Base-by-base conservation (phyloP, 441 rosid genomes). In the Bruguiera hainesii region DNA sequence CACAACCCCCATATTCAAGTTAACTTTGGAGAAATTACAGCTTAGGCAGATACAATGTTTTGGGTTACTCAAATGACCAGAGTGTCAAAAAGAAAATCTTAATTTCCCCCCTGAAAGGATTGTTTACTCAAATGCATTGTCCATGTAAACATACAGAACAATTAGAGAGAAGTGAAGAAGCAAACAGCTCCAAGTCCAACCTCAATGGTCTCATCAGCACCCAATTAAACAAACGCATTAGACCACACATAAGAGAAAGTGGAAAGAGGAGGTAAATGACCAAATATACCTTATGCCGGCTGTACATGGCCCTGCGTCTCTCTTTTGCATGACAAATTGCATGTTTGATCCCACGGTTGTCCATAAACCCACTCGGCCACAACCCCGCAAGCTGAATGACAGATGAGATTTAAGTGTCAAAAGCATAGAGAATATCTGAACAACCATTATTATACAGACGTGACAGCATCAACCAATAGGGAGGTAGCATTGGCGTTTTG, bases 341-440 rank as follows among this genome's bases (percentile, higher is more conserved):
- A 67, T 82, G 91, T 76, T 92, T 95, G 71, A 92, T 92, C 75
- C 91, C 93, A 82, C 82, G 87, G 77, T 89, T 86, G 83, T 95
- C 96, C 96, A 95, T 95, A 65, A 81, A 77, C 66, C 92, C 90
- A 65, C 74, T 83, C 73, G 99, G 99, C 99, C 99, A 94, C 75
- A 94, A 75, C 63, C 73, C 83, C 65, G 95, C 95, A 61, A 95
- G 91, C 99, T 92, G 89, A 75, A 80, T 52, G 73, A 72, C 29
- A 66, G 39, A 77, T 53, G 60, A 60, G 66, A 73, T 50, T 68
- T 69, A 49, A 64, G 42, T 49, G 71, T 80, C 56, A 76, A 56
- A 76, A 19, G 55, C 53, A 61, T 13, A 11, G 56, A 9, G 25
- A 9, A 35, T 7, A 35, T 42, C 48, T 42, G 48, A 42, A 42